Percentiles rank a stretch among this genome's conserved stretches.
Conservation (phyloP, 2,329 filamentous ascomycete genomes). For the Aspergillus sp. region DNA sequence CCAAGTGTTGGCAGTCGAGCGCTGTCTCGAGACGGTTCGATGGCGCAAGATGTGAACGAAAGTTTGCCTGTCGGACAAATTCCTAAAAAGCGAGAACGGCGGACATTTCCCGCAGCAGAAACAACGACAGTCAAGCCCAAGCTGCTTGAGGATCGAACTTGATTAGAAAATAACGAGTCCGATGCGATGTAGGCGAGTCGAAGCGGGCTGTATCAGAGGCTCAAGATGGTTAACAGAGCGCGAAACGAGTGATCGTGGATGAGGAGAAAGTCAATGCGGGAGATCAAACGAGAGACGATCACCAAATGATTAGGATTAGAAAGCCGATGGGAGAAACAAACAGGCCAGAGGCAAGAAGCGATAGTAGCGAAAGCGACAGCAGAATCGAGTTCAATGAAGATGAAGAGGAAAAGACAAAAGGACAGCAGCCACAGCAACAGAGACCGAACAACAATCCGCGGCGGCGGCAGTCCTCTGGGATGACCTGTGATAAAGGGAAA, state of each 20-base stretch:
- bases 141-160: neutral
- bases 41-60: neutral
- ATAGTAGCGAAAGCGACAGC: conserved; percentile 3
- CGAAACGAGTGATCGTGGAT: conserved; percentile 11
- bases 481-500: conserved; percentile 19
- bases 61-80: conserved; percentile 14
- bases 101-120: conserved; percentile 21
- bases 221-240: neutral
- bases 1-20: neutral
- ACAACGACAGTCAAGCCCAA: conserved; percentile 1
- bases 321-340: neutral
- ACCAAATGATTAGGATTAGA: conserved; percentile 12
- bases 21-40: neutral
- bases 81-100: conserved; percentile 18
- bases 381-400: conserved; percentile 7
- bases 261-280: neutral
- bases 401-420: conserved; percentile 10
- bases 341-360: neutral
- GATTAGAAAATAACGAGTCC: neutral
- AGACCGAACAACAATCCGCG: conserved; percentile 15
- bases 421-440: conserved; percentile 14
- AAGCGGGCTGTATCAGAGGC: conserved; percentile 6
- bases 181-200: neutral
- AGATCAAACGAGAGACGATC: conserved; percentile 20
- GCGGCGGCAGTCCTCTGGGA: conserved; percentile 10